Conservation (phyloP, 148 eudicot species). For the Persicaria tinctoria region DNA sequence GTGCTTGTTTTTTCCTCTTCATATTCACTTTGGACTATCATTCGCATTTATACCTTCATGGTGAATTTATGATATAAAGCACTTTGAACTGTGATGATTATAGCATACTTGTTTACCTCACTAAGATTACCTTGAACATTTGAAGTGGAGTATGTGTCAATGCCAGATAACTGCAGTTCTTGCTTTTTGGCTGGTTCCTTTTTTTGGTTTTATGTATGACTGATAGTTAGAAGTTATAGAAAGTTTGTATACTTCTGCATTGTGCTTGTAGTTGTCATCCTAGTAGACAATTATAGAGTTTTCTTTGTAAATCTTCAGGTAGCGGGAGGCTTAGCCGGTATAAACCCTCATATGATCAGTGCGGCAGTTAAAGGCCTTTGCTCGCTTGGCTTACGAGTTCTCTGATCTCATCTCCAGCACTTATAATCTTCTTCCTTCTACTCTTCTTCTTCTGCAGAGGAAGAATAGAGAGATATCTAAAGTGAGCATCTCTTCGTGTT, state of each 20-base stretch:
- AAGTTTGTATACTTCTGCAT: not conserved
- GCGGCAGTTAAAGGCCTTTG: conserved; percentile 94
- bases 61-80: too few relatives aligned
- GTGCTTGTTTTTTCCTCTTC: conserved; percentile 24
- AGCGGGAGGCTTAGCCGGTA: conserved; percentile 81
- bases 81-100: too few relatives aligned
- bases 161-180: too few relatives aligned
- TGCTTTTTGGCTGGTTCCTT: too few relatives aligned
- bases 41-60: too few relatives aligned
- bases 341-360: conserved; percentile 90
- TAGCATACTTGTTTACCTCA: too few relatives aligned
- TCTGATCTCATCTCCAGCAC: conserved; percentile 78
- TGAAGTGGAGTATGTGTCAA: too few relatives aligned
- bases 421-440: conserved; percentile 64
- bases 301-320: conserved; percentile 34
- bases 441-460: conserved; percentile 73
- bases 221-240: too few relatives aligned
- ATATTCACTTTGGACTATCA: not conserved
- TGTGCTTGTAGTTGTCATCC: not conserved
- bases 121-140: too few relatives aligned
- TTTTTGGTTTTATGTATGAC: too few relatives aligned
- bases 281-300: not conserved
- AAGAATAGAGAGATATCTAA: conserved; percentile 78
- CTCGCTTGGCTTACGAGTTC: conserved; percentile 96
- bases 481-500: conserved; percentile 23